Evolutionary conservation across 306 rosid species (phyloP).

Genomic region (Senna siamea): DNA sequence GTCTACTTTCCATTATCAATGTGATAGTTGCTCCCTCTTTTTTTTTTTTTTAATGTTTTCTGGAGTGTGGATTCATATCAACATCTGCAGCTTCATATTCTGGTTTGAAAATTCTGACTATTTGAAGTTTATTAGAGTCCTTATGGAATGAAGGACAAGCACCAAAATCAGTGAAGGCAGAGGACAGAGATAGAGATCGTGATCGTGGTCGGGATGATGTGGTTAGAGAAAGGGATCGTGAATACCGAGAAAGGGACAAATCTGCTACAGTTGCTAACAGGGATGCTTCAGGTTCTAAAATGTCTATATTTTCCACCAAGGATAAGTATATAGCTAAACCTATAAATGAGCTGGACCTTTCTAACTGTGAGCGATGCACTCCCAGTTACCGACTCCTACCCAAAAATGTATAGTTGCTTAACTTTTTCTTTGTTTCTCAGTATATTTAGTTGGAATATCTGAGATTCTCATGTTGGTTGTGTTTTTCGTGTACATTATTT

Average conservation of each 20-base stretch:
- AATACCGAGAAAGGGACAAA: constrained; percentile 77
- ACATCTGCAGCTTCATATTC: constrained; percentile 27
- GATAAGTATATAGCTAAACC: constrained; percentile 89
- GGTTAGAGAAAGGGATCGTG: constrained; percentile 81
- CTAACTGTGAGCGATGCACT: constrained; percentile 92
- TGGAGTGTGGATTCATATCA: constrained; percentile 16
- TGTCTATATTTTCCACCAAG: constrained; percentile 69
- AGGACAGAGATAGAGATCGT: constrained; percentile 72
- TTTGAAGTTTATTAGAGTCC: constrained; percentile 61
- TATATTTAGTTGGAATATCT: constrained; percentile 28
- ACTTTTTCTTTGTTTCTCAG: constrained; percentile 15
- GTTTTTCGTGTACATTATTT: constrained; percentile 28
- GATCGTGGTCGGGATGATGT: constrained; percentile 74
- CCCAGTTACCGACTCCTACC: constrained; percentile 97
- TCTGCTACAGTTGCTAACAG: constrained; percentile 52
- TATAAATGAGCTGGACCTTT: constrained; percentile 94
- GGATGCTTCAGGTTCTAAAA: constrained; percentile 73
- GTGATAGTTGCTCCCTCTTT: constrained; percentile 28
- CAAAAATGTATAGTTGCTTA: constrained; percentile 63
- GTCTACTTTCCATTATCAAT: constrained; percentile 38
- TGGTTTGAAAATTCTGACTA: constrained; percentile 30
- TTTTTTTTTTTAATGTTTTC: constrained; percentile 11
- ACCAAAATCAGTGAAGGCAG: constrained; percentile 69
- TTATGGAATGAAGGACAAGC: constrained; percentile 79
- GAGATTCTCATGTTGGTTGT: constrained; percentile 32